A percentile compares a stretch with the other conserved stretches of the same genome.
phyloP scores from a whole-genome alignment of 768 basidiomycete species.

The Calocera cornea region DNA sequence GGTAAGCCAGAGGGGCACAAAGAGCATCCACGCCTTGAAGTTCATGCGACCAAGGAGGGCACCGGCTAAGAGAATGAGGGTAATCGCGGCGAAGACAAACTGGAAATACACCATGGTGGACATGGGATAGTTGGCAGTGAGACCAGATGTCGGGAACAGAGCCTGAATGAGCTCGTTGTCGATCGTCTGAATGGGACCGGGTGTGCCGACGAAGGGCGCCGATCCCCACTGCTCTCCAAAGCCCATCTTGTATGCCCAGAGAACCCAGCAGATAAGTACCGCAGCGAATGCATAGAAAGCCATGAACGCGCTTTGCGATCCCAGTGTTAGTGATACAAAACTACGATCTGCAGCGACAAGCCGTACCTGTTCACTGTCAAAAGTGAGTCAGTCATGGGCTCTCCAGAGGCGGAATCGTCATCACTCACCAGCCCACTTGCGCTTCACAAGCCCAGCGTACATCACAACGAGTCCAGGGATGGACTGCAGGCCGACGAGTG shows the following conservation, averaged over 20 bases:
- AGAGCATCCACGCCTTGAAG: conserved; percentile 10
- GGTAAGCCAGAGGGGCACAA: conserved; percentile 11
- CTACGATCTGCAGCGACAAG: background rate
- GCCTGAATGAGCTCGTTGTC: conserved; percentile 6
- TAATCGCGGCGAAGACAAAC: conserved; percentile 11
- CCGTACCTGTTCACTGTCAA: background rate
- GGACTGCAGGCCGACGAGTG: conserved; percentile 8
- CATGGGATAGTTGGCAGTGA: conserved; percentile 5
- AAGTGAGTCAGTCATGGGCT: no score
- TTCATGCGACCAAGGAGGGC: conserved; percentile 11
- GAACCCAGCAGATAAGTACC: conserved; percentile 9
- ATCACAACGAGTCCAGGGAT: conserved; percentile 9
- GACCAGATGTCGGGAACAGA: conserved; percentile 3
- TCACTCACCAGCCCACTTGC: background rate
- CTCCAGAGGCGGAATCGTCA: background rate
- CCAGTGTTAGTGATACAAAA: background rate
- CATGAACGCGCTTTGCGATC: conserved; percentile 2
- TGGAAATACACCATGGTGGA: conserved; percentile 12
- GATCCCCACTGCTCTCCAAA: conserved; percentile 8
- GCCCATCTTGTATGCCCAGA: conserved; percentile 10
- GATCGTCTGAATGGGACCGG: conserved; percentile 8
- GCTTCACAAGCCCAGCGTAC: conserved; percentile 10
- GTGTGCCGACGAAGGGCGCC: conserved; percentile 5
- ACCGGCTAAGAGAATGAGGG: conserved; percentile 9
- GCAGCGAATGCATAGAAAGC: conserved; percentile 9